Base-by-base conservation (phyloP, 139 green algal genomes). In the Tetradesmus obliquus region DNA sequence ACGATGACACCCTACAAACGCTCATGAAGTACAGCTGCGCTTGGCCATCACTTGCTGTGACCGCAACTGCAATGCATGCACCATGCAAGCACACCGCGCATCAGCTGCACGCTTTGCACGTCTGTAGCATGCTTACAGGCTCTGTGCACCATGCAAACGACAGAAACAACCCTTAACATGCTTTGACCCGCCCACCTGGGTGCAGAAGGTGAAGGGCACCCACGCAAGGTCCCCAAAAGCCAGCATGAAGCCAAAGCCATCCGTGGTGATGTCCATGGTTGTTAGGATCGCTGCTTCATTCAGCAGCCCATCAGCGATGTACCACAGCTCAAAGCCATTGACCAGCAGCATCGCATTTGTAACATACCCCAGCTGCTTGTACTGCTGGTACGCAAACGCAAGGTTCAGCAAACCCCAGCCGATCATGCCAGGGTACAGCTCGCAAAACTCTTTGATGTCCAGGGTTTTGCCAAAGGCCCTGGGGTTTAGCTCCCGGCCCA, bases 231-330 rank as follows among this genome's bases (percentile, higher is more conserved):
- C 98, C 0, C 98, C 98, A 93, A 99, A 99, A 0, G 94, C 96
- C 71, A 99, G 96, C 98, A 99, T 99, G 95, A 99, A 99, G 60
- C 98, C 98, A 96, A 99, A 99, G 53, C 98, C 98, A 91, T 99
- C 98, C 1, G 95, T 97, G 62, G 97, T 99, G 93, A 99, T 99
- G 95, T 99, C 98, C 98, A 99, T 99, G 72, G 98, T 99, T 20
- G 97, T 99, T 53, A 99, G 93, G 82, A 99, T 99, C 82, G 97
- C 92, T 57, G 54, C 83, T 94, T 99, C 97, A 89, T 96, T 95
- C 82, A 87, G 95, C 22, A 98, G 88, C 19, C 91, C 93, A 88
- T 98, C 96, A 24, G 88, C 71, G 9, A 97, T 94, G 84, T 97
- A 97, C 57, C 92, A 96, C 79, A 96, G 82, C 84, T 93, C 92